phyloP scores from a whole-genome alignment of 1,139 yeast species.

The Pneumocystis canis region DNA sequence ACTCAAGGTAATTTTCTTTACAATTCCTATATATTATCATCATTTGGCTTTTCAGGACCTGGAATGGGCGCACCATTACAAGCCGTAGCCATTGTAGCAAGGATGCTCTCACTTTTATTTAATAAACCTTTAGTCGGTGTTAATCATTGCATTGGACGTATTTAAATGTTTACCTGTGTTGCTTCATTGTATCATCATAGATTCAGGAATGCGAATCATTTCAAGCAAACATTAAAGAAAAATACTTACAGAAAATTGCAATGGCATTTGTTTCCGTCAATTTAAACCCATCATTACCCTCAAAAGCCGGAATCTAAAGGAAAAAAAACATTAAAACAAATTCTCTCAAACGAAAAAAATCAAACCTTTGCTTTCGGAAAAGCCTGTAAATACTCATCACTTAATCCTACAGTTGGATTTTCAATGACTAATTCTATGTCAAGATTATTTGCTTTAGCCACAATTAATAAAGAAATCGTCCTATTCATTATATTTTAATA shows the following conservation, averaged over 20 bases:
- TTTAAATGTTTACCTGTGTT: slow-evolving; percentile 33
- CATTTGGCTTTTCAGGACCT: slow-evolving; percentile 77
- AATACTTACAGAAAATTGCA: slow-evolving; percentile 30
- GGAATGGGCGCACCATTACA: slow-evolving; percentile 99
- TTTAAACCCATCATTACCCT: slow-evolving; percentile 66
- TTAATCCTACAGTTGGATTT: slow-evolving; percentile 33
- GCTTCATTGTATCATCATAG: slow-evolving; percentile 19
- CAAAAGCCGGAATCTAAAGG: slow-evolving; percentile 45
- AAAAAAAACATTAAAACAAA: background rate
- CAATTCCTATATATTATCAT: too few species aligned
- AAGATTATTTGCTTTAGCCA: slow-evolving; percentile 56
- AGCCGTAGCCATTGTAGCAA: slow-evolving; percentile 81
- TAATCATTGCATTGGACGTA: slow-evolving; percentile 87
- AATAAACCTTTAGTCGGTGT: slow-evolving; percentile 79
- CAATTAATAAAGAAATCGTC: slow-evolving; percentile 41
- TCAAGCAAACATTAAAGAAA: background rate
- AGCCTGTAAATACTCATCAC: slow-evolving; percentile 31
- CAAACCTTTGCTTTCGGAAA: slow-evolving; percentile 37
- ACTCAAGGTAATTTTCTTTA: slow-evolving; percentile 4
- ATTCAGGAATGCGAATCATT: background rate
- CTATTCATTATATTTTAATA: too few species aligned
- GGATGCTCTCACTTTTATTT: slow-evolving; percentile 75
- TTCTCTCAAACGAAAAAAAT: background rate
- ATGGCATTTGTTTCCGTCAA: slow-evolving; percentile 71
- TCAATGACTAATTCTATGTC: slow-evolving; percentile 47